phyloP scores from a whole-genome alignment of 73 alveolate genomes.

The Tetrahymena thermophila region DNA sequence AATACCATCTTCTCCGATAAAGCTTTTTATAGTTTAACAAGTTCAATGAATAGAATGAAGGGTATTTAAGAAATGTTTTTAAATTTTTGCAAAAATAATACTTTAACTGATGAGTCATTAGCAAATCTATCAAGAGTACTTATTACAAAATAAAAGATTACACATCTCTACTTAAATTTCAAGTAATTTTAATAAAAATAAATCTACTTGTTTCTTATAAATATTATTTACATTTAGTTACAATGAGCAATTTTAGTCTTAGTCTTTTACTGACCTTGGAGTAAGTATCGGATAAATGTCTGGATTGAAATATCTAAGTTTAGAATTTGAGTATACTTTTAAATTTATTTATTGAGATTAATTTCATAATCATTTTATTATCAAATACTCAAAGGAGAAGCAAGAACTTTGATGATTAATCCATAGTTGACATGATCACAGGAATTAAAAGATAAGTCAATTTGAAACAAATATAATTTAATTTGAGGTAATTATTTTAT shows the following conservation, averaged over 20 bases:
- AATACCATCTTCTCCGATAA: background rate
- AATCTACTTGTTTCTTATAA: background rate
- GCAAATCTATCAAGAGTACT: background rate
- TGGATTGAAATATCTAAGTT: background rate
- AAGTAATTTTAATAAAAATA: background rate
- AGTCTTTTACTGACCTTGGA: background rate
- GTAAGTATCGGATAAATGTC: background rate
- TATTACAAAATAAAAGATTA: background rate
- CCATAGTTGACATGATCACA: background rate
- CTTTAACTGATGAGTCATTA: background rate
- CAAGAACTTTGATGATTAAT: background rate
- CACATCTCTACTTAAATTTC: background rate
- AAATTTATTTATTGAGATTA: too few relatives aligned
- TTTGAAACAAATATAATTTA: background rate
- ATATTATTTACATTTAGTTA: background rate
- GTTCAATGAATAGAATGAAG: background rate
- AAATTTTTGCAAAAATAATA: background rate
- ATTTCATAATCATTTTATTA: too few relatives aligned
- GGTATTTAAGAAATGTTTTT: background rate
- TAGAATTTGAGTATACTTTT: background rate
- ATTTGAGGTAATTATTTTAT: background rate
- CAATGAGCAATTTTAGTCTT: background rate
- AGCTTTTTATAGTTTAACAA: background rate
- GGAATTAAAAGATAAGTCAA: background rate
- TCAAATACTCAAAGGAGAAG: background rate